phyloP scores from a whole-genome alignment of 768 basidiomycete species.

The Phaffia australis region DNA sequence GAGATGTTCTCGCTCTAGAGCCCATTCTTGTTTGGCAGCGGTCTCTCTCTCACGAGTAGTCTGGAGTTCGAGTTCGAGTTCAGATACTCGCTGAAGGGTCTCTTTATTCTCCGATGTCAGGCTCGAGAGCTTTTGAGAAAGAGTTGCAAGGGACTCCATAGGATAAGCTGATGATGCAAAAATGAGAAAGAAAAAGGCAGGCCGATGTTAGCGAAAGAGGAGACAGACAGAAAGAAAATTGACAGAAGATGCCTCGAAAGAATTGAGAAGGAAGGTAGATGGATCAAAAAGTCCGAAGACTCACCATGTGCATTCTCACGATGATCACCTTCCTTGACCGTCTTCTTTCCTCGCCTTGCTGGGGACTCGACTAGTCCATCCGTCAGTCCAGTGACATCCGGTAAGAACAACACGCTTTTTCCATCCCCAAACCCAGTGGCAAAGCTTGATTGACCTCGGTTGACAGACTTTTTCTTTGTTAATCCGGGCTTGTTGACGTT shows the following conservation, averaged over 20 bases:
- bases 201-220: slow-evolving; percentile 26
- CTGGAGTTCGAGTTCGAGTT: slow-evolving; percentile 67
- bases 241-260: too few relatives aligned
- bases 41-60: slow-evolving; percentile 59
- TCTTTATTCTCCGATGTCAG: slow-evolving; percentile 73
- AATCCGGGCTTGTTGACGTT: too few relatives aligned
- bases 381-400: slow-evolving; percentile 71
- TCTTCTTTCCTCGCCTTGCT: slow-evolving; percentile 35
- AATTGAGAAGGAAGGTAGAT: background rate
- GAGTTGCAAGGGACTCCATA: slow-evolving; percentile 30
- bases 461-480: too few relatives aligned
- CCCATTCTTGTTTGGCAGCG: slow-evolving; percentile 49
- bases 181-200: background rate
- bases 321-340: slow-evolving; percentile 1
- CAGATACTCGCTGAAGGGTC: slow-evolving; percentile 68
- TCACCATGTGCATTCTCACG: slow-evolving; percentile 7
- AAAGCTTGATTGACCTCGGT: too few relatives aligned
- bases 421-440: background rate
- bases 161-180: slow-evolving; percentile 5
- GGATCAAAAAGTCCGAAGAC: background rate
- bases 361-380: slow-evolving; percentile 65
- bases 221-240: background rate
- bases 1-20: slow-evolving; percentile 41
- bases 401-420: slow-evolving; percentile 1
- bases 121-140: slow-evolving; percentile 49